Evolutionary conservation across 2,329 filamentous ascomycete genomes (phyloP).

Genomic region (Lachnellula cervina): DNA sequence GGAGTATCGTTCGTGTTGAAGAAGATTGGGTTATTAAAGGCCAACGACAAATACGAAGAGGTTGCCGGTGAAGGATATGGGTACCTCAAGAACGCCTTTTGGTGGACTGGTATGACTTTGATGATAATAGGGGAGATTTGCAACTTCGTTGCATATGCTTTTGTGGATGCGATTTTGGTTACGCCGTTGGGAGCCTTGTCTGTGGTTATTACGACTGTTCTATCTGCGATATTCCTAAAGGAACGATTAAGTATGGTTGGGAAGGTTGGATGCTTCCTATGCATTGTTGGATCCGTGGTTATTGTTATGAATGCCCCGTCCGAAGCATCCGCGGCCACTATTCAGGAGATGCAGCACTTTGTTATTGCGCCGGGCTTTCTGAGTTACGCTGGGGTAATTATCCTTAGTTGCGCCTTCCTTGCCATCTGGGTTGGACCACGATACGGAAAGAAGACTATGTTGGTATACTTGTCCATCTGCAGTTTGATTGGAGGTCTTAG

Average conservation of each 20-base stretch:
- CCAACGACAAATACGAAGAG: conserved; percentile 95
- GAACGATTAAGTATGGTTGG: conserved; percentile 93
- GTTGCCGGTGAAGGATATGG: conserved; percentile 94
- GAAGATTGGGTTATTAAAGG: conserved; percentile 84
- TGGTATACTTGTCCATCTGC: conserved; percentile 95
- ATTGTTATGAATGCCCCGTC: conserved; percentile 91
- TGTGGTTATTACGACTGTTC: conserved; percentile 84
- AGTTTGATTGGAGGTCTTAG: conserved; percentile 90
- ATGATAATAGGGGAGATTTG: conserved; percentile 97
- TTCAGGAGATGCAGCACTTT: conserved; percentile 87
- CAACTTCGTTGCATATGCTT: conserved; percentile 96
- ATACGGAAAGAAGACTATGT: conserved; percentile 95
- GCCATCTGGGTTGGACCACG: conserved; percentile 78
- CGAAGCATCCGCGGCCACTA: conserved; percentile 77
- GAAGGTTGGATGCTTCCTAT: conserved; percentile 92
- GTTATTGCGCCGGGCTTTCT: conserved; percentile 85
- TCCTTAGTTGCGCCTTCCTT: conserved; percentile 66
- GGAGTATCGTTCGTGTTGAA: conserved; percentile 93
- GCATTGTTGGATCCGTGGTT: conserved; percentile 86
- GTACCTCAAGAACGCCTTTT: conserved; percentile 90
- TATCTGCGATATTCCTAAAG: conserved; percentile 93
- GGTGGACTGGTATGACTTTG: conserved; percentile 93
- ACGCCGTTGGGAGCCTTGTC: conserved; percentile 87
- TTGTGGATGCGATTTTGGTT: conserved; percentile 92
- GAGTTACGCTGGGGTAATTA: conserved; percentile 75